Base-by-base conservation (phyloP, 2,329 filamentous ascomycete genomes). In the Phyllachora maydis region DNA sequence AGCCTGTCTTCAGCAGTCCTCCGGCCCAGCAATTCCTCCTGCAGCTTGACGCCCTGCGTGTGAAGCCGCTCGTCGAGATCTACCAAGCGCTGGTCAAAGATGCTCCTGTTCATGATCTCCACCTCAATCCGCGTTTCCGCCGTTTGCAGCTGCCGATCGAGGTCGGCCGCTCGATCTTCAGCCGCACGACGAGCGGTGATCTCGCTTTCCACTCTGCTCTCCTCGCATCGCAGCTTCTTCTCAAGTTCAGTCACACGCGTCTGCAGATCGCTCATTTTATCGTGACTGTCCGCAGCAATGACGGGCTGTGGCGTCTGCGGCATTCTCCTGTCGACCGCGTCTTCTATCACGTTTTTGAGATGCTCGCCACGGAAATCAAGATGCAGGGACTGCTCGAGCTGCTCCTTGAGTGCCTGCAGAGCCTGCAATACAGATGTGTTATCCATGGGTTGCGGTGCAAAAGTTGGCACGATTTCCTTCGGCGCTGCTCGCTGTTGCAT, bases 1-100 rank as follows among this genome's bases (percentile, higher is more conserved):
- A 79, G 52, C 29, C 65, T 65, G 37, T 83, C 76, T 41, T 83
- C 75, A 1, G 71, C 70, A 16, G 65, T 57, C 25, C 73, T 63
- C 28, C 75, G 65, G 22, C 50, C 48, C 21, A 59, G 52, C 28
- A 72, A 49, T 35, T 83, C 73, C 24, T 65, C 49, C 31, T 81
- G 72, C 2, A 59, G 61, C 26, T 61, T 59, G 17, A 58, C 55
- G 33, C 79, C 69, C 17, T 73, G 64, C 7, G 61, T 47, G 28
- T 61, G 60, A 21, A 79, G 53, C 40, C 68, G 68, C 21, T 67
- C 68, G 40, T 82, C 75, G 2, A 83, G 56, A 21, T 77, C 72
- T 18, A 61, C 51, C 12, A 77, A 59, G 24, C 73, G 66, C 42
- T 63, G 59, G 28, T 65, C 60, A 20, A 56, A 57, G 3, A 59